A percentile compares a stretch with the other conserved stretches of the same genome.
Conservation (phyloP, 345 rosid species). For the Citrus inodora region DNA sequence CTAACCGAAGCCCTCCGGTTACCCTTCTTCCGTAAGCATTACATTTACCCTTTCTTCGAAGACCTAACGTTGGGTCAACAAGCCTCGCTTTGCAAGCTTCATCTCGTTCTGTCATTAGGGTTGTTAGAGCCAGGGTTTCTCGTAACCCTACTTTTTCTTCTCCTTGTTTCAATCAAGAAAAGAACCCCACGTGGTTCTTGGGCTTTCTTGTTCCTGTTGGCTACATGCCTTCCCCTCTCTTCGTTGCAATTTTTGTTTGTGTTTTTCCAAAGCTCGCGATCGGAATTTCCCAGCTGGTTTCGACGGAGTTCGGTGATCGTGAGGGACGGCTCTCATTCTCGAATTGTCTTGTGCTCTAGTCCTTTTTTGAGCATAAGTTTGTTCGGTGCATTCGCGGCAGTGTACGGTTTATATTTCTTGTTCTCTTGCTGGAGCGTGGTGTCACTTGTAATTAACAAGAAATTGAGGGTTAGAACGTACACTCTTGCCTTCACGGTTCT, state of each 20-base stretch:
- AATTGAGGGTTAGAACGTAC: conserved; percentile 36
- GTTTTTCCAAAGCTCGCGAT: conserved; percentile 2
- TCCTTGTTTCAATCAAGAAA: conserved; percentile 50
- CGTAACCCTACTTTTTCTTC: conserved; percentile 48
- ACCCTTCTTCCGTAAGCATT: conserved; percentile 33
- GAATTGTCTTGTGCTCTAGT: conserved; percentile 37
- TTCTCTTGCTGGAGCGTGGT: conserved; percentile 45
- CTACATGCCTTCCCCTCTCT: conserved; percentile 48
- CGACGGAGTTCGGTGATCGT: conserved; percentile 20
- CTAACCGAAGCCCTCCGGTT: conserved; percentile 39
- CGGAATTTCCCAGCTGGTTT: conserved; percentile 23
- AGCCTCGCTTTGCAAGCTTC: conserved; percentile 38
- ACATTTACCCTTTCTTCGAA: conserved; percentile 21
- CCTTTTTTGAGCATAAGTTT: conserved; percentile 44
- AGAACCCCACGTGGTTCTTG: conserved; percentile 28
- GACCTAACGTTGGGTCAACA: conserved; percentile 17
- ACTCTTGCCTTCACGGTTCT: conserved; percentile 33
- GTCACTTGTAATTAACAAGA: conserved; percentile 58
- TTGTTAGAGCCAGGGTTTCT: conserved; percentile 58
- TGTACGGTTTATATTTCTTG: conserved; percentile 34
- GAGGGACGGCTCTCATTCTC: conserved; percentile 2
- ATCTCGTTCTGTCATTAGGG: conserved; percentile 52
- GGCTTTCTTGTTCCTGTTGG: conserved; percentile 35
- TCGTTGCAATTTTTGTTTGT: conserved; percentile 32
- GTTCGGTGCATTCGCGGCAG: conserved; percentile 40